A percentile compares a stretch with the other conserved stretches of the same genome.
phyloP scores from a whole-genome alignment of 192 early-diverging fungal species.

The Coemansia sp. region DNA sequence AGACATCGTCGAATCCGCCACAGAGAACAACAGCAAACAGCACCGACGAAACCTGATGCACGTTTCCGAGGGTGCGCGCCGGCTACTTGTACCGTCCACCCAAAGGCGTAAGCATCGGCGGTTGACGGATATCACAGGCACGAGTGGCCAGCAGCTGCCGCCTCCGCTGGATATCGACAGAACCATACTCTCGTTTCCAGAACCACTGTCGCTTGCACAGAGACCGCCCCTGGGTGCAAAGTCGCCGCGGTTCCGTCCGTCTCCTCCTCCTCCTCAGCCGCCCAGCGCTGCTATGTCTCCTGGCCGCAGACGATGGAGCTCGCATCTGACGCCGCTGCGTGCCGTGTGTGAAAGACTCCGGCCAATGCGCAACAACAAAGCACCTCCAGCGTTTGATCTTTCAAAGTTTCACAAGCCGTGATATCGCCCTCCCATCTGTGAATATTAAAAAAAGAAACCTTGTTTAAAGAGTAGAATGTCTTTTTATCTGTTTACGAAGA shows the following conservation, averaged over 20 bases:
- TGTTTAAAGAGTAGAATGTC: too few relatives aligned
- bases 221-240: not conserved
- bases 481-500: not conserved
- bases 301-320: not conserved
- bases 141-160: constrained; percentile 4
- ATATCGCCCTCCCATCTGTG: not conserved
- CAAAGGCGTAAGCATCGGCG: not conserved
- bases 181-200: constrained; percentile 17
- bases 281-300: not conserved
- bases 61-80: constrained; percentile 20
- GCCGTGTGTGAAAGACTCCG: constrained; percentile 4
- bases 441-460: too few relatives aligned
- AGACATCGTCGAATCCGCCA: not conserved
- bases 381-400: not conserved
- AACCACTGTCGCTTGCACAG: not conserved
- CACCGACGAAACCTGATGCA: constrained; percentile 4
- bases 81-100: constrained; percentile 22
- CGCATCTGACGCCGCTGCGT: constrained; percentile 22
- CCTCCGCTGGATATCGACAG: constrained; percentile 21
- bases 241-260: not conserved
- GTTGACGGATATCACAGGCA: not conserved
- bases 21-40: not conserved
- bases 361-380: not conserved
- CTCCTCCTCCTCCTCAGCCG: too few relatives aligned
- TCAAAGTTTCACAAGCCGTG: not conserved